Evolutionary conservation across 495 filamentous ascomycete genomes (phyloP), one percentile per base, ranked within the genome.

Genomic region (Podospora didyma): DNA sequence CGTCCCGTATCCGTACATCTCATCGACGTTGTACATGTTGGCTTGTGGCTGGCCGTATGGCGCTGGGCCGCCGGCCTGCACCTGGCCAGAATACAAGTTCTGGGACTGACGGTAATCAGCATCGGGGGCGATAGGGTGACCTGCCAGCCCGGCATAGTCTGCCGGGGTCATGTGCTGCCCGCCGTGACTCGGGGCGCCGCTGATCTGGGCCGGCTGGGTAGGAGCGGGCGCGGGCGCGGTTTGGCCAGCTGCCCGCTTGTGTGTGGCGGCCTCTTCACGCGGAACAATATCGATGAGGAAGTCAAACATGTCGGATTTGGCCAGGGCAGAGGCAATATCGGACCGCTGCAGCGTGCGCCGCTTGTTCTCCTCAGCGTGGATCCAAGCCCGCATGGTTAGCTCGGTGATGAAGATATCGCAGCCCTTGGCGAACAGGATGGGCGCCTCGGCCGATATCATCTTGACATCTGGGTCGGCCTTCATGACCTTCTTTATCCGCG

Each of bases 371-470:
- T 98, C 94, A 4, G 94, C 94, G 64, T 97, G 94, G 23, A 98
- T 97, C 94, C 94, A 98, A n/a, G 94, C 94, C 49, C 94, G 90
- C 94, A 98, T 98, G 1, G 94, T 97, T 46, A 98, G 79, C 72
- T 98, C 94, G 3, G 94, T 98, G 66, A 98, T 98, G 75, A 98
- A 98, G 65, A 98, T 97, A 69, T 98, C 94, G 74, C 94, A 98
- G 41, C 95, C 94, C 76, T 98, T 98, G 48, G 94, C 94, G 67
- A 98, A 98, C 16, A 98, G 77, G 65, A 98, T 98, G 12, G 94
- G 94, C 6, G 94, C 94, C 74, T 98, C 94, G 20, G 94, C 94
- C 11, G 92, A 96, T 50, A 98, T 98, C 94, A 98, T 98, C 76
- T 98, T 98, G 49, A 98, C 94, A 60, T 98, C 94, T 1, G 94